Evolutionary conservation across 75 land plant genomes (phyloP).

Genomic region (Picea glauca): DNA sequence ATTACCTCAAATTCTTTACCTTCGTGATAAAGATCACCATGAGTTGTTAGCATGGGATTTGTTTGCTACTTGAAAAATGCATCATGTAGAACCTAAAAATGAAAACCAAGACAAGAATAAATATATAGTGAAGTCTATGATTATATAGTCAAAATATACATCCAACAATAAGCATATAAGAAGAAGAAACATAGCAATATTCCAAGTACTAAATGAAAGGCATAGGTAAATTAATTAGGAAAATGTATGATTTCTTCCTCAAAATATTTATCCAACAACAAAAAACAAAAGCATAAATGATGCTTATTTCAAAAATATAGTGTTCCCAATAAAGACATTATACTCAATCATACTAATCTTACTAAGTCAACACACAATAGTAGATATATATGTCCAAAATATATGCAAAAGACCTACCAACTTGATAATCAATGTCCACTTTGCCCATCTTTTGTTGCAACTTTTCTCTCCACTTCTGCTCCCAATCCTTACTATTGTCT

Average conservation of each 20-base stretch:
- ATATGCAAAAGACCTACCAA: background rate
- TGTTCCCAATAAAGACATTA: background rate
- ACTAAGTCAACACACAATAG: background rate
- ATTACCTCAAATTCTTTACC: conserved; percentile 97
- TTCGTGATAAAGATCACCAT: conserved; percentile 95
- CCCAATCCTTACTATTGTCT: conserved; percentile 92
- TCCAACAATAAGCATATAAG: no score
- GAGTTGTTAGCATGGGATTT: conserved; percentile 86
- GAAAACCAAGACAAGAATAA: no score
- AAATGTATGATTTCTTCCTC: background rate
- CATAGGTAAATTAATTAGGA: background rate
- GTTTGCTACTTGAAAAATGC: conserved; percentile 98
- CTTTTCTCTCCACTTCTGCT: conserved; percentile 95
- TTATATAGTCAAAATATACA: no score
- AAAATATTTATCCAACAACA: no score
- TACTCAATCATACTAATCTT: background rate
- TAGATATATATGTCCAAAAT: background rate
- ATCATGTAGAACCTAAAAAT: conserved; percentile 58
- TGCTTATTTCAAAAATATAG: background rate
- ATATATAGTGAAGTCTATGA: no score
- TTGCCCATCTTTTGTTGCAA: conserved; percentile 99
- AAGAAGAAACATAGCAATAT: background rate
- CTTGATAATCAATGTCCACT: conserved; percentile 97
- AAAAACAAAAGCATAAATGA: background rate
- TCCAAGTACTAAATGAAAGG: background rate